A percentile compares a stretch with the other conserved stretches of the same genome.
Evolutionary conservation across 495 filamentous ascomycete species (phyloP).

Genomic region (Penicillium robsamsonii): DNA sequence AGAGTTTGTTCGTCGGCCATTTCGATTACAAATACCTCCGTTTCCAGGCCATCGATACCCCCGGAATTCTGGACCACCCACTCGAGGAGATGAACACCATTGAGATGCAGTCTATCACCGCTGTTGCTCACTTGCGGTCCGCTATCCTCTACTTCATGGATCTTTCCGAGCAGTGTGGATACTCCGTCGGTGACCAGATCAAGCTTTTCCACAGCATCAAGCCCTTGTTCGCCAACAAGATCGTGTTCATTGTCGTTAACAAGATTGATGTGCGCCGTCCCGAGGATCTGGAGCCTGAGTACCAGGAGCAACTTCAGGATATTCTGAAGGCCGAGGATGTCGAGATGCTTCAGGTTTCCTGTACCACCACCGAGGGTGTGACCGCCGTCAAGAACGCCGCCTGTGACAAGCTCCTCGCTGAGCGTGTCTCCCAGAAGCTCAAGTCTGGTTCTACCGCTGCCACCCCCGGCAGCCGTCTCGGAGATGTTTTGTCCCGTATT

Average conservation of each 20-base stretch:
- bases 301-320: conserved; percentile 70
- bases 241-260: conserved; percentile 94
- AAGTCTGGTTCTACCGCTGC: conserved; percentile 78
- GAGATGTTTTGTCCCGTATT: conserved; percentile 86
- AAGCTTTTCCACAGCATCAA: conserved; percentile 93
- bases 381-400: conserved; percentile 92
- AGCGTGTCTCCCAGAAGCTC: conserved; percentile 90
- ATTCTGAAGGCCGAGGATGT: conserved; percentile 83
- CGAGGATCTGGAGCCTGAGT: conserved; percentile 82
- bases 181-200: conserved; percentile 87
- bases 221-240: conserved; percentile 94
- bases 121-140: conserved; percentile 91
- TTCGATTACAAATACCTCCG: conserved; percentile 98
- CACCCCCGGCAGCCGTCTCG: conserved; percentile 71
- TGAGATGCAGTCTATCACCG: conserved; percentile 97
- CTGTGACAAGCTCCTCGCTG: conserved; percentile 88
- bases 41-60: conserved; percentile 86
- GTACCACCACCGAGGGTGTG: conserved; percentile 91
- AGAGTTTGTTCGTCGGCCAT: conserved; percentile 94
- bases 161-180: conserved; percentile 95
- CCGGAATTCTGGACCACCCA: conserved; percentile 95
- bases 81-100: conserved; percentile 99
- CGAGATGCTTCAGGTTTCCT: conserved; percentile 87
- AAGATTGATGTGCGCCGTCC: conserved; percentile 91
- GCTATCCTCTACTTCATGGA: conserved; percentile 98